Evolutionary conservation across 306 rosid species (phyloP), one percentile per base, ranked within the genome.

Genomic region (Pyrus betulifolia): DNA sequence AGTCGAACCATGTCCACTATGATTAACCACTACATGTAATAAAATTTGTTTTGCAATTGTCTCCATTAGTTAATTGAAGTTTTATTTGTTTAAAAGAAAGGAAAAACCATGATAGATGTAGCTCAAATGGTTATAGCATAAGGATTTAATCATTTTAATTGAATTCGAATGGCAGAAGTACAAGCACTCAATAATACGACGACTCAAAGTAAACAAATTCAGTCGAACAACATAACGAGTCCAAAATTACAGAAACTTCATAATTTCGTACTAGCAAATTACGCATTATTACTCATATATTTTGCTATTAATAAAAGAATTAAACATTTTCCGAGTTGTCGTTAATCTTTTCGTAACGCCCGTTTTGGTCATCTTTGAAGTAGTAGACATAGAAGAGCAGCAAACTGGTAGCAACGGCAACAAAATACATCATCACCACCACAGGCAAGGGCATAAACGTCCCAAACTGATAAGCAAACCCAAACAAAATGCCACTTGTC

Each of bases 321-420:
- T 61, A 61, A 30, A 61, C 66, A 6, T 5, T 61, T 2, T 61
- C 67, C 11, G 18, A 27, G 7, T 61, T 27, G 1, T 61, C 15
- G 38, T 27, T 14, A 6, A 3, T 27, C 67, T 27, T 61, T 5
- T 27, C 62, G 22, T 19, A 57, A 8, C 23, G 21, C 3, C 62
- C 21, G 44, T 12, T 40, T 28, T 46, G 64, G 55, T 75, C 51
- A 6, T 55, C 81, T 0, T 27, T 4, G 62, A 83, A 14, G 58
- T 70, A 75, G 63, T 65, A 76, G 10, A 38, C 74, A n/a, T 44
- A 75, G 67, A 79, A 79, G 27, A 75, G 40, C 62, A 35, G 67
- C 10, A 44, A 68, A 55, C 71, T 83, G 52, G 23, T 27, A 3
- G 71, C 75, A 45, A 46, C 30, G 31, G 76, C 78, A 2, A 67